A percentile compares a stretch with the other conserved stretches of the same genome.
Conservation (phyloP, 2,329 filamentous ascomycete genomes). For the Ophiosphaerella korrae region DNA sequence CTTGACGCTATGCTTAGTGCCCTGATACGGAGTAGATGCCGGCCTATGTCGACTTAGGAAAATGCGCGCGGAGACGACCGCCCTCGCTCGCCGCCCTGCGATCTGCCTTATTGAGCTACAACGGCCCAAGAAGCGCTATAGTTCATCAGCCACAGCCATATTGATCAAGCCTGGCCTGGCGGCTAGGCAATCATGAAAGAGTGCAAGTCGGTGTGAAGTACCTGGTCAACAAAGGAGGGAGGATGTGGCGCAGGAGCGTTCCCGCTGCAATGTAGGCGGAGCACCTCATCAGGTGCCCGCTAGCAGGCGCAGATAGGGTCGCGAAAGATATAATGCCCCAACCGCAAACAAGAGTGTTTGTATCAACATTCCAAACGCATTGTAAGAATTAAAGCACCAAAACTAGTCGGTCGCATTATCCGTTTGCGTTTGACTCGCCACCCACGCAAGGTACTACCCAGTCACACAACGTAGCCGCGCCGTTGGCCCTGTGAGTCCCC, state of each 20-base stretch:
- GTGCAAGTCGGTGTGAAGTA: not conserved
- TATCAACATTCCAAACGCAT: not conserved
- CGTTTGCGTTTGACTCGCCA: constrained; percentile 4
- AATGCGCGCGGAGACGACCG: too few species aligned
- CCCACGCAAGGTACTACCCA: not conserved
- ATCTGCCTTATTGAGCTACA: too few species aligned
- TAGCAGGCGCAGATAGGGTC: not conserved
- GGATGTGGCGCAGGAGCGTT: not conserved
- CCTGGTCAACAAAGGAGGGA: not conserved
- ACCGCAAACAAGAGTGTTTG: constrained; percentile 3
- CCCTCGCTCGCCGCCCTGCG: too few species aligned
- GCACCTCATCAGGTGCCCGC: not conserved
- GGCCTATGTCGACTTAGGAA: too few species aligned
- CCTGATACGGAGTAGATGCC: too few species aligned
- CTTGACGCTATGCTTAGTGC: too few species aligned
- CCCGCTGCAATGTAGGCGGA: not conserved
- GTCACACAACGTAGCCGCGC: not conserved
- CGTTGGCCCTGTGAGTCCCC: constrained; percentile 16
- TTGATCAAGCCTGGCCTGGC: not conserved
- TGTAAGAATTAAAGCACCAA: not conserved
- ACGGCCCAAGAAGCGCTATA: too few species aligned
- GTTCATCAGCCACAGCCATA: not conserved
- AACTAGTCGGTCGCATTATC: constrained; percentile 1
- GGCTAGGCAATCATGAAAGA: not conserved
- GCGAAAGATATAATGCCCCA: constrained; percentile 6